Percentiles rank a stretch among this genome's conserved stretches.
These are phyloP conservation scores for Plectosphaerella sp. DNA, from an alignment of 2,329 filamentous ascomycete species.

Conservation along the genomic window DNA sequence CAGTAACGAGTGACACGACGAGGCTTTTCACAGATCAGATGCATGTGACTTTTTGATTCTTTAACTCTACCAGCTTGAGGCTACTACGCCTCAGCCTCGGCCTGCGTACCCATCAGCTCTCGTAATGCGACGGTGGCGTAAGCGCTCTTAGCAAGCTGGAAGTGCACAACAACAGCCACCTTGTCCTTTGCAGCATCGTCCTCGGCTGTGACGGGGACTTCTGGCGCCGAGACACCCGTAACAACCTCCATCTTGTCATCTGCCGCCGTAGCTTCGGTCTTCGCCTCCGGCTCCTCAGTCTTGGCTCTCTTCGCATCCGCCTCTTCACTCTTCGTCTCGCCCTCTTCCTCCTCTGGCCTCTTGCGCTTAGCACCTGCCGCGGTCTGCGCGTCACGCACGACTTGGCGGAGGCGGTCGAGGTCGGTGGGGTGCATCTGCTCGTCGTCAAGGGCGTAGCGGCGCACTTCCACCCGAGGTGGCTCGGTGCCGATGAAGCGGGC, in stretches of 20 bases:
- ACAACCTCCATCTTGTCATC: background rate
- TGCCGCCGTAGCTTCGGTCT: slow-evolving; percentile 15
- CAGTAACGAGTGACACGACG: too few species aligned
- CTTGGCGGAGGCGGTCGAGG: slow-evolving; percentile 59
- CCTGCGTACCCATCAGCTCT: slow-evolving; percentile 59
- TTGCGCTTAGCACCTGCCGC: slow-evolving; percentile 7
- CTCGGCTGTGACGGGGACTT: slow-evolving; percentile 13
- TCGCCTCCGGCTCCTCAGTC: slow-evolving; percentile 5
- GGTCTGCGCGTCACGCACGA: slow-evolving; percentile 26
- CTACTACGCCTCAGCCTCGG: slow-evolving; percentile 15
- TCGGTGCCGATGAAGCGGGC: slow-evolving; percentile 57
- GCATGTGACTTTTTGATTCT: too few species aligned
- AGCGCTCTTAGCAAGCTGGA: slow-evolving; percentile 73
- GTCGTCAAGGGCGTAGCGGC: slow-evolving; percentile 62
- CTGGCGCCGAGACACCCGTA: slow-evolving; percentile 18
- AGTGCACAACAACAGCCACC: slow-evolving; percentile 65
- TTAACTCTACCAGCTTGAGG: too few species aligned
- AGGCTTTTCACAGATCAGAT: too few species aligned
- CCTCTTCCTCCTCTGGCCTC: slow-evolving; percentile 14
- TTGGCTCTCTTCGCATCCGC: slow-evolving; percentile 15
- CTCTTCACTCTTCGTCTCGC: slow-evolving; percentile 8
- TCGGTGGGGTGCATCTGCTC: slow-evolving; percentile 91
- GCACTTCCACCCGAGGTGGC: slow-evolving; percentile 63
- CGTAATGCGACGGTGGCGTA: slow-evolving; percentile 82
- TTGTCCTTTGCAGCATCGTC: slow-evolving; percentile 35